Evolutionary conservation across 805 yeast species (phyloP), one percentile per base, ranked within the genome.

Genomic region (Candida xiaguanensis): DNA sequence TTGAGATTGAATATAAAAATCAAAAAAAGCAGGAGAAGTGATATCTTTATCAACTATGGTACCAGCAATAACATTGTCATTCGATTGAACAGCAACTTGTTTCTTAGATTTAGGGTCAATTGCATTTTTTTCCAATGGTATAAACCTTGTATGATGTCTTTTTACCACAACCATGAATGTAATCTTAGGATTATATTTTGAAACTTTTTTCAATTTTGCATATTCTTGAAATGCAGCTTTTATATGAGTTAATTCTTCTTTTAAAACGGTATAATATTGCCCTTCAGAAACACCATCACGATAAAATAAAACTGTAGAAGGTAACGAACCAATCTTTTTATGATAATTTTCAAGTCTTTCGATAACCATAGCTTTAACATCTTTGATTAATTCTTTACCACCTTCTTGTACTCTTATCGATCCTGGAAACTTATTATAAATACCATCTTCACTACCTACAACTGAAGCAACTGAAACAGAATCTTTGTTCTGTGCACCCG

Each of bases 201-300:
- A 18, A 9, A 27, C 14, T 13, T 31, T 36, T 12, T 40, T 36
- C 14, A 3, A 13, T 18, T 40, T 36, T 13, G 36, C 43, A 36
- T 17, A 40, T 22, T 40, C 37, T 17, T n/a, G 16, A 24, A 35
- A 40, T 12, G 40, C 43, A 15, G 37, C 34, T 24, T 40, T 40
- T 13, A 40, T 31, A 17, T 40, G 19, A n/a, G 40, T 22, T 19
- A 40, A 36, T 36, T 40, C 43, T 15, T 36, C 40, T 25, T 36
- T 35, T 17, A 40, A 31, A 2, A 36, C 40, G n/a, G 43, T 36
- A 31, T 40, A 40, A 29, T 40, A 40, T 28, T 40, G 43, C 27
- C 43, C 43, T 32, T 40, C 40, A 14, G 43, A 40, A 24, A 40
- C 43, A 13, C 43, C 43, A 32, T 40, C 43, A 36, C 43, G 43